Conservation (phyloP, 768 basidiomycete genomes). For the Russula emetica region DNA sequence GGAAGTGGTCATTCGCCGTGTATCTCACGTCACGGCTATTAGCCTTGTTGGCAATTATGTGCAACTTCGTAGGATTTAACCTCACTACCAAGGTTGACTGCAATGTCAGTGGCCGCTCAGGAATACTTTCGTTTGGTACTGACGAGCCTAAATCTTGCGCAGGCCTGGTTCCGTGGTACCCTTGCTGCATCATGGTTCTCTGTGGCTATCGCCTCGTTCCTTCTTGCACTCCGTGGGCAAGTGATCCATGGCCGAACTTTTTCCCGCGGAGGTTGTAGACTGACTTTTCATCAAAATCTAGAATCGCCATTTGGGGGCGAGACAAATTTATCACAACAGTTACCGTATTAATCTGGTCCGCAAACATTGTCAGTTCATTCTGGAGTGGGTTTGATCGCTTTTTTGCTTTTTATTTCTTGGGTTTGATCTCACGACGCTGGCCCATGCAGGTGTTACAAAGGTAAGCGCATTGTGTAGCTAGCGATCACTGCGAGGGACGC, state of each 20-base stretch:
- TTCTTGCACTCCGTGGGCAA: constrained; percentile 24
- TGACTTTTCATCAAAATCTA: not conserved
- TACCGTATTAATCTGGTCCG: constrained; percentile 1
- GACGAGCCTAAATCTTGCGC: not conserved
- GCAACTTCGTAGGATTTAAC: constrained; percentile 24
- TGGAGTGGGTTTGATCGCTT: constrained; percentile 14
- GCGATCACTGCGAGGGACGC: not conserved
- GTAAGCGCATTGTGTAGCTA: not conserved
- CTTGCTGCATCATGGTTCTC: constrained; percentile 22
- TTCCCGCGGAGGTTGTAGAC: not conserved
- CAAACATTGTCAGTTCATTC: constrained; percentile 5
- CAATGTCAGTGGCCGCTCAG: constrained; percentile 13
- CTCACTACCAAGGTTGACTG: constrained; percentile 14
- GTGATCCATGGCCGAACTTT: constrained; percentile 2
- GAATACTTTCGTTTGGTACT: not conserved
- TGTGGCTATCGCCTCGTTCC: constrained; percentile 22
- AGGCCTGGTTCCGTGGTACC: constrained; percentile 20
- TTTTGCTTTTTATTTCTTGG: not conserved
- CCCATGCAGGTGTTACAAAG: constrained; percentile 9
- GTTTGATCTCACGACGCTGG: not conserved
- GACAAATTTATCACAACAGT: constrained; percentile 1
- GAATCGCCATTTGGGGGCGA: constrained; percentile 25
- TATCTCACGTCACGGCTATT: constrained; percentile 18
- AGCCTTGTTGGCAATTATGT: constrained; percentile 9
- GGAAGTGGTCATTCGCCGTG: constrained; percentile 26